Evolutionary conservation across 2,329 filamentous ascomycete species (phyloP), one percentile per base, ranked within the genome.

Genomic region (Penicillium freii): DNA sequence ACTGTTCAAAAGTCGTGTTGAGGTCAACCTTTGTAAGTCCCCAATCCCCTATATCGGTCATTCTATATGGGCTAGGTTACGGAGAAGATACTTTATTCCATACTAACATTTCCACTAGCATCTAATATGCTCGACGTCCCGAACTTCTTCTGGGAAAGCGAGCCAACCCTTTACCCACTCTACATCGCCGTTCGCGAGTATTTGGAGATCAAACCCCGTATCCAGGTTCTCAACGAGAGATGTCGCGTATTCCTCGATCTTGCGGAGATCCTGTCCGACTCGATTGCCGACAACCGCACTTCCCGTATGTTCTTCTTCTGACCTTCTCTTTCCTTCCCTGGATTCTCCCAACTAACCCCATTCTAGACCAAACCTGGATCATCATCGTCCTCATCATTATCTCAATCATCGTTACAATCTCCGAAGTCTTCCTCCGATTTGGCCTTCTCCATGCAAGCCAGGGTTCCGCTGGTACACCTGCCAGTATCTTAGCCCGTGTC

Each of bases 161-260:
- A 99, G 72, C 94, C 94, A 19, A 97, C 91, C 0, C 82, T 99
- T 0, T 91, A 97, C 72, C 94, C 94, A 0, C 86, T 99, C 29
- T 99, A 99, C 78, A 87, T 86, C 58, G 94, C 92, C 58, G 91
- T 97, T 50, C 90, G 94, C 67, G 94, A 97, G 74, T 99, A 99
- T 71, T 88, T 99, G 59, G 94, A 99, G 71, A 97, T 99, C 73
- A 93, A 96, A 70, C 91, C 89, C 8, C 91, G 94, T 54, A 96
- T 96, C 72, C 91, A 95, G 75, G 92, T 97, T 25, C 87, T 99
- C 63, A 99, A 99, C 75, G 94, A 97, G 77, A 88, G 94, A 52
- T 99, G 94, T 73, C 87, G 90, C 42, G 94, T 99, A 50, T 99
- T 99, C 77, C 84, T 99, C 19, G 94, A 99, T 74, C 85, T 99